These are phyloP conservation scores for Magnusiomyces sp. DNA, from an alignment of 1,139 yeast genomes.

Conservation along the genomic window DNA sequence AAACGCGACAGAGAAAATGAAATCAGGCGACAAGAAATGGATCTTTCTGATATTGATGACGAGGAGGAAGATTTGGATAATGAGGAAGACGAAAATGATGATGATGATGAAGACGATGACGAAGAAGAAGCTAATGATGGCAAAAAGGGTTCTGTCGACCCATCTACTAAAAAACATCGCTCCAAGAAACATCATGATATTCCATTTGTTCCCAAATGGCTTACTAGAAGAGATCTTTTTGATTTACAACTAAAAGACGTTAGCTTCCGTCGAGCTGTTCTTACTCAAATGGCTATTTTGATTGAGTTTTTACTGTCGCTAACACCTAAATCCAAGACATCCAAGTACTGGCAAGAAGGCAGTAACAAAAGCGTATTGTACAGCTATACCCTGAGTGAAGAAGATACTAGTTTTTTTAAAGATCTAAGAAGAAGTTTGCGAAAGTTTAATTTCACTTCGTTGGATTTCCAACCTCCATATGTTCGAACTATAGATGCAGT, in stretches of 20 bases:
- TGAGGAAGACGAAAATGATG: neutral
- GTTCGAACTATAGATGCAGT: conserved; percentile 20
- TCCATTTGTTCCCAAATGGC: conserved; percentile 31
- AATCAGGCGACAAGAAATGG: conserved; percentile 10
- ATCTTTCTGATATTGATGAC: conserved; percentile 9
- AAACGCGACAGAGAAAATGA: conserved; percentile 13
- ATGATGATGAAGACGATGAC: neutral
- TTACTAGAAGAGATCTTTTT: conserved; percentile 30
- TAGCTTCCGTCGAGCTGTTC: conserved; percentile 29
- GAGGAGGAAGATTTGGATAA: conserved; percentile 6
- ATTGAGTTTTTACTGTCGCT: conserved; percentile 26
- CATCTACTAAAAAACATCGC: neutral
- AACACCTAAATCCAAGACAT: conserved; percentile 14
- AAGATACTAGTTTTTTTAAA: conserved; percentile 20
- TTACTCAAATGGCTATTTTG: conserved; percentile 28
- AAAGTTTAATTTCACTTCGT: conserved; percentile 8
- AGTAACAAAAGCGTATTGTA: conserved; percentile 26
- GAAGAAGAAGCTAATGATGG: neutral
- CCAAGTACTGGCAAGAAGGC: conserved; percentile 17
- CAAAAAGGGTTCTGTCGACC: neutral
- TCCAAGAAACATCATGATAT: neutral
- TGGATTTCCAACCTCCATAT: conserved; percentile 20
- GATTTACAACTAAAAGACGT: conserved; percentile 31
- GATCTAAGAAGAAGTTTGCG: conserved; percentile 16
- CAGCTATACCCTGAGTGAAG: conserved; percentile 18